A percentile compares a stretch with the other conserved stretches of the same genome.
These are phyloP conservation scores for Ricinus communis DNA, from an alignment of 345 rosid genomes.

Conservation along the genomic window DNA sequence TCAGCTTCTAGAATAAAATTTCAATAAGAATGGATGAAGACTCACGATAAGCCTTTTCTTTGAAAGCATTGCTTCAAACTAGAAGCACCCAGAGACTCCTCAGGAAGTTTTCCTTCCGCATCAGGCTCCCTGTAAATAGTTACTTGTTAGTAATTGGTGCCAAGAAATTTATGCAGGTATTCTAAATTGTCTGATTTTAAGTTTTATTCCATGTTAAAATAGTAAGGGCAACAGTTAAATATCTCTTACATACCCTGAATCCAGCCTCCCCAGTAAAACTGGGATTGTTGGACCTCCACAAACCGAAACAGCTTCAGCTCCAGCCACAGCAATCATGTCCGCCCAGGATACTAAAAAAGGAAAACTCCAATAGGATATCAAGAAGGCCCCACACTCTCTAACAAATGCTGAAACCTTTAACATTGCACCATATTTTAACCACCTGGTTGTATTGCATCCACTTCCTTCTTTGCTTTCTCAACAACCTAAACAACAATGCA, in stretches of 20 bases:
- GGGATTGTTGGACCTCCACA: slow-evolving; percentile 90
- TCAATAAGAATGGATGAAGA: slow-evolving; percentile 17
- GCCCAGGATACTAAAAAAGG: slow-evolving; percentile 84
- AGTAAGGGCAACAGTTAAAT: background rate
- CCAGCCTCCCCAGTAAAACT: slow-evolving; percentile 70
- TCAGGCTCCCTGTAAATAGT: slow-evolving; percentile 58
- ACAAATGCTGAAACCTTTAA: slow-evolving; percentile 14
- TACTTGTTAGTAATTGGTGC: background rate
- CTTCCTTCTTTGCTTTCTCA: slow-evolving; percentile 71
- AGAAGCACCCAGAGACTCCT: slow-evolving; percentile 63
- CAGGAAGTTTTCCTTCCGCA: slow-evolving; percentile 81
- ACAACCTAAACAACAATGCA: slow-evolving; percentile 59
- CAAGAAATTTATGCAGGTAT: background rate
- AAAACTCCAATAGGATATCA: slow-evolving; percentile 29
- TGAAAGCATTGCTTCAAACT: slow-evolving; percentile 73
- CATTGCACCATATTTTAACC: slow-evolving; percentile 17
- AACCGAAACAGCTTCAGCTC: slow-evolving; percentile 85
- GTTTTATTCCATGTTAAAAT: background rate
- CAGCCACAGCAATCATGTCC: slow-evolving; percentile 85
- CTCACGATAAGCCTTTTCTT: slow-evolving; percentile 92
- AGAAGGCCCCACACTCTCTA: slow-evolving; percentile 14
- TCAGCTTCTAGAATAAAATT: too few relatives aligned
- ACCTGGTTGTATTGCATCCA: slow-evolving; percentile 73
- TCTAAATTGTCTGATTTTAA: background rate
- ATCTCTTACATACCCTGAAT: slow-evolving; percentile 51